phyloP scores from a whole-genome alignment of 805 yeast species.

The Metschnikowia hibisci region DNA sequence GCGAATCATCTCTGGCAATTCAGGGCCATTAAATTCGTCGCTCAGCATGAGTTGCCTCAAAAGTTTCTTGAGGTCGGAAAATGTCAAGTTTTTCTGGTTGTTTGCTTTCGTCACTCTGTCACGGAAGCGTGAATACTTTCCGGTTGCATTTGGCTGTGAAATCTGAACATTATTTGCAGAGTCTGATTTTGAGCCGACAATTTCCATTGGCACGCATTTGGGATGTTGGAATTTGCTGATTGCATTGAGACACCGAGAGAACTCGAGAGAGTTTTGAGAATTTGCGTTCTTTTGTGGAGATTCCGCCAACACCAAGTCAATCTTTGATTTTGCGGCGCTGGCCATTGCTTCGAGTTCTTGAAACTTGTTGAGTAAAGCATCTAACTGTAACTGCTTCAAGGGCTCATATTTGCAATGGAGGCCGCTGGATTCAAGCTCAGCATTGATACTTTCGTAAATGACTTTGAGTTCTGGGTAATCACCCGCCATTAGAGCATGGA shows the following conservation, averaged over 20 bases:
- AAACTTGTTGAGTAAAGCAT: constrained; percentile 7
- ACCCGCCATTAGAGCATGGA: constrained; percentile 1
- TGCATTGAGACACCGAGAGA: no score
- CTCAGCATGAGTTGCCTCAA: constrained; percentile 4
- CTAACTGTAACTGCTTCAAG: constrained; percentile 11
- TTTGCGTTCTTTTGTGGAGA: not conserved
- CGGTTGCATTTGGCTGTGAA: constrained; percentile 12
- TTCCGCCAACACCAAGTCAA: constrained; percentile 1
- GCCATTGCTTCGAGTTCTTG: constrained; percentile 7
- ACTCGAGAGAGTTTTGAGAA: no score
- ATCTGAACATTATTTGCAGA: constrained; percentile 6
- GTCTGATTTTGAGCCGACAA: no score
- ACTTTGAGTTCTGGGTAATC: constrained; percentile 16
- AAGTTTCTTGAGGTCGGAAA: constrained; percentile 13
- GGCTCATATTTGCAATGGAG: constrained; percentile 15
- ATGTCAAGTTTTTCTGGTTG: constrained; percentile 16
- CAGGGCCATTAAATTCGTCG: constrained; percentile 4
- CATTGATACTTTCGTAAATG: constrained; percentile 8
- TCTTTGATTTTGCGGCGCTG: not conserved
- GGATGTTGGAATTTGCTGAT: not conserved
- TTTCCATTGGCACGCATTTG: not conserved
- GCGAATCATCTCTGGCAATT: constrained; percentile 10
- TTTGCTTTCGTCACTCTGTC: constrained; percentile 7
- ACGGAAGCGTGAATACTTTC: constrained; percentile 7
- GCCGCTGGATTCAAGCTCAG: constrained; percentile 10